phyloP scores from a whole-genome alignment of 345 rosid genomes.

The Gossypium rotundifolium region DNA sequence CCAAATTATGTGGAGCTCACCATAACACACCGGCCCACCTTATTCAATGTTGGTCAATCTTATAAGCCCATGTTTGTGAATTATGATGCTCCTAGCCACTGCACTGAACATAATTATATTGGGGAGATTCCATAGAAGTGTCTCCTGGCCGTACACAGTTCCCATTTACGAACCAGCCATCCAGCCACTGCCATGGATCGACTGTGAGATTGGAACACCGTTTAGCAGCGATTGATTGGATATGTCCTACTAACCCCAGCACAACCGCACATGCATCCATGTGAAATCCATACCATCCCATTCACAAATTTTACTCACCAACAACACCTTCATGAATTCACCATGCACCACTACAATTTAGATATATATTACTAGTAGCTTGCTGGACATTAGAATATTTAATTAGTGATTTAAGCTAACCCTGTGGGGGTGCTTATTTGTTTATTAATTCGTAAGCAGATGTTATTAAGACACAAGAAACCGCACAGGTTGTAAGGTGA shows the following conservation, averaged over 20 bases:
- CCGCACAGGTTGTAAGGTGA: constrained; percentile 3
- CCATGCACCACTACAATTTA: not conserved
- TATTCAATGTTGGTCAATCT: too few species aligned
- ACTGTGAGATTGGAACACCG: constrained; percentile 6
- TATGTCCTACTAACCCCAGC: not conserved
- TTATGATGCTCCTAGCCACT: not conserved
- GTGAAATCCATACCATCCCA: not conserved
- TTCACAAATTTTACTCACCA: not conserved
- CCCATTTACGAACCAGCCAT: not conserved
- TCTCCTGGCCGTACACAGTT: not conserved
- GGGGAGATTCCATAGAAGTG: not conserved
- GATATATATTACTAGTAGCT: not conserved
- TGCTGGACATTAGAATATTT: not conserved
- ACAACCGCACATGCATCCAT: constrained; percentile 4
- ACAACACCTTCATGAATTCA: not conserved
- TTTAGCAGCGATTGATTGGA: constrained; percentile 2
- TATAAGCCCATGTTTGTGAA: too few species aligned
- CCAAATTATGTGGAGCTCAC: too few species aligned
- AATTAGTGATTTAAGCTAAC: not conserved
- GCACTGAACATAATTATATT: not conserved
- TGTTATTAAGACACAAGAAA: not conserved
- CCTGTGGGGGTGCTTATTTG: too few species aligned
- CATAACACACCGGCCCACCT: too few species aligned
- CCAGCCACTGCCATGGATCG: not conserved
- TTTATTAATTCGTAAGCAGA: not conserved